Evolutionary conservation across 1,139 yeast species (phyloP).

Genomic region (Spathaspora jeffriesii): DNA sequence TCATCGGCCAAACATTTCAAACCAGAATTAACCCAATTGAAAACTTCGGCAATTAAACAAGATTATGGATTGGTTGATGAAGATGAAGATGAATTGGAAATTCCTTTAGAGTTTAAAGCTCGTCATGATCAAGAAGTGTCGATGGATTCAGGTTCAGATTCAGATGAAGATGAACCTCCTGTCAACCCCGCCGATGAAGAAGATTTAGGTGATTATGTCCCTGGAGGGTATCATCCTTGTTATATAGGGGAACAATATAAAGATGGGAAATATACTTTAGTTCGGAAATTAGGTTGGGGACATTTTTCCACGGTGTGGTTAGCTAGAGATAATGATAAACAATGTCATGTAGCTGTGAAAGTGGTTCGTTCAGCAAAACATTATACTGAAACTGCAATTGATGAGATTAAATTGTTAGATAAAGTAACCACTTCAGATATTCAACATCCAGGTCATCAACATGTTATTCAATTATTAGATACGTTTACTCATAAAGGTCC

Average conservation of each 20-base stretch:
- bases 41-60: constrained; percentile 29
- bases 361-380: constrained; percentile 77
- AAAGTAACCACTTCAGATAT: constrained; percentile 43
- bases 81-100: constrained; percentile 8
- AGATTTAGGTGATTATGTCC: constrained; percentile 65
- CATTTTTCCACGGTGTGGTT: constrained; percentile 54
- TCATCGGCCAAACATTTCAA: constrained; percentile 28
- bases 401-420: constrained; percentile 70
- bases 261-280: constrained; percentile 58
- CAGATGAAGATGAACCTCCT: constrained; percentile 27
- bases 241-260: constrained; percentile 73
- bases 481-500: constrained; percentile 71
- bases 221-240: constrained; percentile 91
- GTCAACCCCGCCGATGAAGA: constrained; percentile 61
- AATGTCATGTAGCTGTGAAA: constrained; percentile 78
- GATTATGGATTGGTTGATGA: constrained; percentile 8
- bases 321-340: constrained; percentile 53
- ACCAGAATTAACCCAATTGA: constrained; percentile 38
- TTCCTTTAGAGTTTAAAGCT: constrained; percentile 11
- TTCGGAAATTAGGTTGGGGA: constrained; percentile 69
- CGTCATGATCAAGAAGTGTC: constrained; percentile 8
- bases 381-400: constrained; percentile 84
- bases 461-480: constrained; percentile 65
- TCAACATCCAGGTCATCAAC: constrained; percentile 67
- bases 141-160: constrained; percentile 39